These are phyloP conservation scores for Orychophragmus violaceus DNA, from an alignment of 345 rosid species.

Conservation along the genomic window DNA sequence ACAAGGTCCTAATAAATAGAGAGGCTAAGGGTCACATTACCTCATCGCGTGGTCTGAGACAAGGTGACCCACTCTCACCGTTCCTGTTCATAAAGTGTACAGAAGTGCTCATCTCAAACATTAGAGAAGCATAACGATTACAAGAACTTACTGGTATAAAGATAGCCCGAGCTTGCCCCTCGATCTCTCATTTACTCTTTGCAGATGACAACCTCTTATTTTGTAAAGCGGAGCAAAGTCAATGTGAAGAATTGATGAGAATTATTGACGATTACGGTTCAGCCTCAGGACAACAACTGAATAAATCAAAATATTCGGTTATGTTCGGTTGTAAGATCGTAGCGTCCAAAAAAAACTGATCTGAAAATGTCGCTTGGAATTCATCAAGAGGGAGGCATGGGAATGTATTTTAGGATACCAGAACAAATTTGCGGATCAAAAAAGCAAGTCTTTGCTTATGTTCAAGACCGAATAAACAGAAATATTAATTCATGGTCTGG, in stretches of 20 bases:
- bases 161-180: too few species aligned
- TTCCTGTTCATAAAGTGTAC: too few species aligned
- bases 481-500: not conserved
- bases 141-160: too few species aligned
- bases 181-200: not conserved
- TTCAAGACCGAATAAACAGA: not conserved
- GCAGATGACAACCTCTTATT: not conserved
- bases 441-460: not conserved
- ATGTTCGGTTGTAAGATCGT: too few species aligned
- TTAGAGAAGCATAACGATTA: not conserved
- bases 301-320: too few species aligned
- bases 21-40: not conserved
- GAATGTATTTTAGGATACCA: not conserved
- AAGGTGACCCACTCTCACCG: not conserved
- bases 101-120: too few species aligned
- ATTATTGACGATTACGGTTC: not conserved
- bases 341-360: not conserved
- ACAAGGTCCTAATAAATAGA: too few species aligned
- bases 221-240: not conserved
- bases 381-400: not conserved
- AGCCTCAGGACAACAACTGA: not conserved
- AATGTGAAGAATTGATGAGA: not conserved
- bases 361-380: not conserved
- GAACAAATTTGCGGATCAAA: not conserved
- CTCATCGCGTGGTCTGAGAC: not conserved